Base-by-base conservation (phyloP, 1,284 basidiomycete genomes). In the Thelephora terrestris region DNA sequence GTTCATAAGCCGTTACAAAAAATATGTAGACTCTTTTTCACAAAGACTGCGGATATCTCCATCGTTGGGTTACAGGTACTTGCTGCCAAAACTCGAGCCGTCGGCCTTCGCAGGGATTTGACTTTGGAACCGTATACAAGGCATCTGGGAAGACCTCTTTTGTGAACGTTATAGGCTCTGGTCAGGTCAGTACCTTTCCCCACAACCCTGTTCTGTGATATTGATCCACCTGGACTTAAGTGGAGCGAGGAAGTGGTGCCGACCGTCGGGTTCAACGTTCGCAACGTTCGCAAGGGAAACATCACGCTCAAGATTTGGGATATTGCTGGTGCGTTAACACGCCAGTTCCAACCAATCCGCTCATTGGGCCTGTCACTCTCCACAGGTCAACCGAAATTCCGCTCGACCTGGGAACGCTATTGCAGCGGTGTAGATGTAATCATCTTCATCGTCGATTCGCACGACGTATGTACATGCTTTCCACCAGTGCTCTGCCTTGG, bases 261-360 rank as follows among this genome's bases (percentile, higher is more conserved):
- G 0, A 97, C 93, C 0, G 87, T 96, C 18, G 89, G 91, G 9
- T 96, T 92, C 72, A 93, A 93, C 60, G 81, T 90, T 60, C 76
- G 82, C 20, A 84, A 81, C 64, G 81, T 96, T 17, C 75, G 85
- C 53, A 91, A 89, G 57, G 91, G 91, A 3, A 94, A 92, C 54
- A 82, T 94, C 1, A 91, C 87, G 0, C 73, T 97, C 64, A 94
- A 92, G 66, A 81, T 97, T 43, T 97, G 93, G 93, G 93, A 96
- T 64, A 89, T 96, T 53, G 92, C 91, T 58, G 80, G 79, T 81
- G 52, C 52, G 73, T 59, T 18, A 34, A 29, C 9, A 32, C 29
- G 14, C 25, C 21, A 44, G 16, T 47, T 63, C 58, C 29, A 12
- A 49, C 43, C 43, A 55, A 49, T 48, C 20, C 14, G 43, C 43